Evolutionary conservation across 2,329 filamentous ascomycete genomes (phyloP).

Genomic region (Didymella segeticola): DNA sequence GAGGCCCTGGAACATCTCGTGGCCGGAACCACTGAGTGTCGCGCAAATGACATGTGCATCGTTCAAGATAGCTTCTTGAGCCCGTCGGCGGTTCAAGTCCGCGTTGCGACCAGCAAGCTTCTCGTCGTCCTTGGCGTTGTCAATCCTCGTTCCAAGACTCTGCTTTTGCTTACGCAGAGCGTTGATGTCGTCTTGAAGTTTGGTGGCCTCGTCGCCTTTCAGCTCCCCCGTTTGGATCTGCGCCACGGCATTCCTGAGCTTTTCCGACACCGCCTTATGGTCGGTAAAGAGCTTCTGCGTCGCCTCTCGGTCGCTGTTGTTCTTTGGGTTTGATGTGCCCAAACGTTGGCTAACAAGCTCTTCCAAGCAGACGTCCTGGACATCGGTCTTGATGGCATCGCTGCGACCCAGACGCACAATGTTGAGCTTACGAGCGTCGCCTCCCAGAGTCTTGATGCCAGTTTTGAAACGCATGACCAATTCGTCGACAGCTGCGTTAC

Average conservation of each 20-base stretch:
- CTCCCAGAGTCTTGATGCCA: constrained; percentile 79
- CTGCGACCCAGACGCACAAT: constrained; percentile 89
- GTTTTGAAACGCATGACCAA: constrained; percentile 89
- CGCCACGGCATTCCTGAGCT: constrained; percentile 73
- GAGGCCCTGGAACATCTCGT: constrained; percentile 95
- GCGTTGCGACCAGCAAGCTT: constrained; percentile 81
- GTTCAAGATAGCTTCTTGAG: constrained; percentile 91
- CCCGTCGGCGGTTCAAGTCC: constrained; percentile 81
- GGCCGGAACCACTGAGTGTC: constrained; percentile 92
- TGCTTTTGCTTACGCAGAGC: constrained; percentile 77
- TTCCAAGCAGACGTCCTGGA: constrained; percentile 91
- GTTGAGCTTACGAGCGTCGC: constrained; percentile 76
- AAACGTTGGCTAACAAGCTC: constrained; percentile 83
- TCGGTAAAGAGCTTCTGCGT: constrained; percentile 73
- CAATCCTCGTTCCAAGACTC: constrained; percentile 80
- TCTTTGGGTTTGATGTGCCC: constrained; percentile 47
- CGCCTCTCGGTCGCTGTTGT: constrained; percentile 56
- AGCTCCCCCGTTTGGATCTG: constrained; percentile 68
- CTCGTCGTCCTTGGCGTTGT: constrained; percentile 84
- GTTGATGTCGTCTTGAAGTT: constrained; percentile 78
- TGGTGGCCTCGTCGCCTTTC: constrained; percentile 67
- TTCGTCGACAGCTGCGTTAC: constrained; percentile 97
- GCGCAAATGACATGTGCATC: constrained; percentile 92
- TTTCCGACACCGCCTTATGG: constrained; percentile 66
- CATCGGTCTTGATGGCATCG: constrained; percentile 88